Conservation (phyloP, 1,139 yeast species). For the Kodamaea sp. region DNA sequence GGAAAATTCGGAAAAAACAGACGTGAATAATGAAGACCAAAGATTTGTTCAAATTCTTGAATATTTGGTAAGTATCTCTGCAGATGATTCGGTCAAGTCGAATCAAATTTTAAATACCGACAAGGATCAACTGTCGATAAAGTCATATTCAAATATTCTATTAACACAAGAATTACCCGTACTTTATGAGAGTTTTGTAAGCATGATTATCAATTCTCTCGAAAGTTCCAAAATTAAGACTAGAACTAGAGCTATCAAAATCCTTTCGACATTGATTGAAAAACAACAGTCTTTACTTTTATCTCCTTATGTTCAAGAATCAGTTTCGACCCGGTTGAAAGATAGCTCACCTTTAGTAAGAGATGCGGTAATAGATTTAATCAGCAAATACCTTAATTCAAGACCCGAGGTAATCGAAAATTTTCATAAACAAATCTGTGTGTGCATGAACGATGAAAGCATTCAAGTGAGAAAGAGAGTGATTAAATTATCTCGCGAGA, state of each 20-base stretch:
- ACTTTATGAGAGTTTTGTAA: slow-evolving; percentile 53
- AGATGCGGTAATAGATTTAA: slow-evolving; percentile 69
- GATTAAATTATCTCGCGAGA: slow-evolving; percentile 46
- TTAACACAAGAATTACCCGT: slow-evolving; percentile 32
- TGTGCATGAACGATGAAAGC: slow-evolving; percentile 56
- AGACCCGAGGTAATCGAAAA: slow-evolving; percentile 45
- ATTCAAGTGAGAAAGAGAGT: slow-evolving; percentile 63
- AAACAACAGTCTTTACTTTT: slow-evolving; percentile 49
- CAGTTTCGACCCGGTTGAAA: slow-evolving; percentile 48
- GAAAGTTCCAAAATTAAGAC: slow-evolving; percentile 55
- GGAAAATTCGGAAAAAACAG: no score
- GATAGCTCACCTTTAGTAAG: slow-evolving; percentile 71
- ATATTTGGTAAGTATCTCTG: no score
- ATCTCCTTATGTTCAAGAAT: slow-evolving; percentile 46
- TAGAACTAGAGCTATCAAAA: slow-evolving; percentile 62
- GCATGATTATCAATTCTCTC: slow-evolving; percentile 44
- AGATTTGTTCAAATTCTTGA: no score
- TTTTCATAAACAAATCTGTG: slow-evolving; percentile 50
- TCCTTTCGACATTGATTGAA: slow-evolving; percentile 44
- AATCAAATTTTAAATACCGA: slow-evolving; percentile 12
- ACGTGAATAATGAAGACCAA: no score
- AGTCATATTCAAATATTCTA: slow-evolving; percentile 12
- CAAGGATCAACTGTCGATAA: slow-evolving; percentile 12
- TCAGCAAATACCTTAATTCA: slow-evolving; percentile 47
- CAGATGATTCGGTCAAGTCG: slow-evolving; percentile 10